These are phyloP conservation scores for Pythium rishiriense DNA, from an alignment of 352 stramenopile genomes.

Conservation along the genomic window DNA sequence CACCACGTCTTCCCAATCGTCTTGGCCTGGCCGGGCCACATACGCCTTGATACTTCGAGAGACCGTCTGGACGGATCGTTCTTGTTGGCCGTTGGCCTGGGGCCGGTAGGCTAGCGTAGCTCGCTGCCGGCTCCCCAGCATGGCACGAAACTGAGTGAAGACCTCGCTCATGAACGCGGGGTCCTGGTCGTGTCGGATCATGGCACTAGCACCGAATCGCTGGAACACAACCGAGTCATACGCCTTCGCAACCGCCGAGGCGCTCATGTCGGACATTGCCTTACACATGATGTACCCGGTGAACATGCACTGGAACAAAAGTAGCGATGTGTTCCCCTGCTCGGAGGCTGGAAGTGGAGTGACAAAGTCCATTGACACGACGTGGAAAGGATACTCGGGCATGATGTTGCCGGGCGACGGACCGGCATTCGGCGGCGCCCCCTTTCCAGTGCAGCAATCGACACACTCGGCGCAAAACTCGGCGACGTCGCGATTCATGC, in stretches of 20 bases:
- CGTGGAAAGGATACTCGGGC: constrained; percentile 20
- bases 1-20: constrained; percentile 36
- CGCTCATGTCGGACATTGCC: constrained; percentile 15
- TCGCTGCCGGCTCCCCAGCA: constrained; percentile 22
- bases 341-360: constrained; percentile 13
- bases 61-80: constrained; percentile 29
- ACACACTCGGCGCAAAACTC: constrained; percentile 9
- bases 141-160: constrained; percentile 12
- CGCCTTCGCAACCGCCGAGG: constrained; percentile 19
- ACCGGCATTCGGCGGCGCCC: background rate
- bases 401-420: constrained; percentile 21
- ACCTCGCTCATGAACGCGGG: constrained; percentile 26
- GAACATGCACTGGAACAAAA: constrained; percentile 26
- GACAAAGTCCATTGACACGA: constrained; percentile 31
- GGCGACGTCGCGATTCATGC: constrained; percentile 23
- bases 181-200: constrained; percentile 25
- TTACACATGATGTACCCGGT: constrained; percentile 23
- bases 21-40: constrained; percentile 23
- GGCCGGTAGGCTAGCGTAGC: constrained; percentile 26
- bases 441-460: constrained; percentile 23
- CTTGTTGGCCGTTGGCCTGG: constrained; percentile 40
- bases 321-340: constrained; percentile 19
- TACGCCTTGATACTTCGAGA: constrained; percentile 26
- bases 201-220: constrained; percentile 20
- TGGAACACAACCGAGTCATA: constrained; percentile 25